Conservation (phyloP, 306 rosid genomes). For the Prunus salicina region DNA sequence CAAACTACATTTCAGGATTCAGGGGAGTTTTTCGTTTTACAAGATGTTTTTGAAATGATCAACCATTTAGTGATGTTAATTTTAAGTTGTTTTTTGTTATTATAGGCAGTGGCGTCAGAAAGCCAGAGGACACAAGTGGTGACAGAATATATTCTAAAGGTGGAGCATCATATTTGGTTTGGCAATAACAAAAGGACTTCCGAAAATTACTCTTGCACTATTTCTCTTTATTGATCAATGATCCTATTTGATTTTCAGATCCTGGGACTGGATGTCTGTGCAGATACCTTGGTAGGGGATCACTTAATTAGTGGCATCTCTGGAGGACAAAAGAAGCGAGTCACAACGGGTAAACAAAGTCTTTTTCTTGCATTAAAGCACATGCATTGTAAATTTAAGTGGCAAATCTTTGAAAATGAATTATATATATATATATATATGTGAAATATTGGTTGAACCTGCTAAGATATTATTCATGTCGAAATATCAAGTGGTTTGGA, state of each 20-base stretch:
- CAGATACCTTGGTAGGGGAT: slow-evolving; percentile 54
- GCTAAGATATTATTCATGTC: slow-evolving; percentile 51
- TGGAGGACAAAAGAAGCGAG: slow-evolving; percentile 58
- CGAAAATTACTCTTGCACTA: background rate
- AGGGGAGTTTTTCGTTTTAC: no score
- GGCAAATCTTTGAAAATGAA: background rate
- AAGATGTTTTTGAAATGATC: no score
- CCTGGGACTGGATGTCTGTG: slow-evolving; percentile 50
- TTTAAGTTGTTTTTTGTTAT: background rate
- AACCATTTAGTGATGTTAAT: background rate
- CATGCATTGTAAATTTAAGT: background rate
- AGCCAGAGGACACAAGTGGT: slow-evolving; percentile 1
- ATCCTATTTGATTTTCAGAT: slow-evolving; percentile 23
- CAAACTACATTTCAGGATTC: no score
- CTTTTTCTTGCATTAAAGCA: background rate
- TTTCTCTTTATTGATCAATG: background rate
- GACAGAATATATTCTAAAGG: slow-evolving; percentile 22
- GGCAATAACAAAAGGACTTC: background rate
- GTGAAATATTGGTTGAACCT: slow-evolving; percentile 62
- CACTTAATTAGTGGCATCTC: slow-evolving; percentile 46
- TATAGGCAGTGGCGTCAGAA: slow-evolving; percentile 8
- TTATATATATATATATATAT: slow-evolving; percentile 24
- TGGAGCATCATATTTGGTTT: background rate
- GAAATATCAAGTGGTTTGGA: slow-evolving; percentile 64
- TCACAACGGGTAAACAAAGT: slow-evolving; percentile 49